These are phyloP conservation scores for Calonectria montana DNA, from an alignment of 2,329 filamentous ascomycete species.

Conservation along the genomic window DNA sequence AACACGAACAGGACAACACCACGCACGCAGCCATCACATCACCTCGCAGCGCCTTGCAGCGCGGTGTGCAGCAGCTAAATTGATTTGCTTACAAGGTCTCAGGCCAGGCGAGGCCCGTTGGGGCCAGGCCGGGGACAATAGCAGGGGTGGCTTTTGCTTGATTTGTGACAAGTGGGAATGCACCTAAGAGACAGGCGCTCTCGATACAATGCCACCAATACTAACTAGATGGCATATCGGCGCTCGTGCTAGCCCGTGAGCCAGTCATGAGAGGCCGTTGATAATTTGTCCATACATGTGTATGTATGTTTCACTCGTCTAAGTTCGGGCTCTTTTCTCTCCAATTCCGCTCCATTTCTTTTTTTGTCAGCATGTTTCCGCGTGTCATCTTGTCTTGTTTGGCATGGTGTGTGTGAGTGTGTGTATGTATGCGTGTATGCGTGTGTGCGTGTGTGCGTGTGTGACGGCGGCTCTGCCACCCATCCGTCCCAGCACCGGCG, in stretches of 20 bases:
- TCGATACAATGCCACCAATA: not conserved
- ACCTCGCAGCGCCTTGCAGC: slow-evolving; percentile 33
- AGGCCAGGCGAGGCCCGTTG: slow-evolving; percentile 19
- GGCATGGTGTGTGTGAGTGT: not conserved
- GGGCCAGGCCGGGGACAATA: not conserved
- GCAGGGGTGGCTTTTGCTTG: not conserved
- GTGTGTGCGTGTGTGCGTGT: not conserved
- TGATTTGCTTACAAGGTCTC: slow-evolving; percentile 11
- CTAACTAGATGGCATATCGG: not conserved
- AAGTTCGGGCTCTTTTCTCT: not conserved
- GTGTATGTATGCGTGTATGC: not conserved
- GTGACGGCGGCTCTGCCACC: not conserved
- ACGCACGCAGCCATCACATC: slow-evolving; percentile 36
- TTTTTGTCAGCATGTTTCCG: not conserved
- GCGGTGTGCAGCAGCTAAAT: slow-evolving; percentile 26
- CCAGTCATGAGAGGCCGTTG: not conserved
- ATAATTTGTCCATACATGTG: not conserved
- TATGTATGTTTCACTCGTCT: not conserved
- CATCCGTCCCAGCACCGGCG: not conserved
- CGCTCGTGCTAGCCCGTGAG: not conserved
- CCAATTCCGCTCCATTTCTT: not conserved
- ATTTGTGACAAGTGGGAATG: slow-evolving; percentile 5
- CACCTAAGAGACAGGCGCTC: not conserved
- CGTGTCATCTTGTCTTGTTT: not conserved
- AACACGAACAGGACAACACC: slow-evolving; percentile 36